Base-by-base conservation (phyloP, 768 basidiomycete species). In the Trametes meyenii region DNA sequence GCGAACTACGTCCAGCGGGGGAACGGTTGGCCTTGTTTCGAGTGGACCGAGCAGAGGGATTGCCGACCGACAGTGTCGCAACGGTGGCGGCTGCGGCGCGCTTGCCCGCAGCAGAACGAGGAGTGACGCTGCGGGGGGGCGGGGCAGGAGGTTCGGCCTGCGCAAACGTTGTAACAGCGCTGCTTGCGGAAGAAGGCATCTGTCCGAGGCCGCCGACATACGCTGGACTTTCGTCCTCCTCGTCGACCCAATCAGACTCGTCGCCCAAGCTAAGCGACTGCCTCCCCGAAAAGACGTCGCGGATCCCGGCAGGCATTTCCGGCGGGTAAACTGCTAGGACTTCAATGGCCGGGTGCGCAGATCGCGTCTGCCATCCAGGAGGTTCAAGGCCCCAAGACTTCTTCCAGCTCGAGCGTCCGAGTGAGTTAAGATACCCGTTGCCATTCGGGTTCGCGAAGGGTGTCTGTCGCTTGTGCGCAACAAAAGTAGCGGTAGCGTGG, bases 301-400 rank as follows among this genome's bases (percentile, higher is more conserved):
- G 81, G 26, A 94, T 81, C 17, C 61, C 78, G 16, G 74, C 72
- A 0, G 76, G 65, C n/a, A 51, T 63, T 36, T 66, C 78, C 62
- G 52, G 66, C 75, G 24, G 87, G 82, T 83, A 88, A 48, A 92
- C 82, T n/a, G 84, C 82, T 13, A 92, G 78, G 10, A 92, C 89
- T 71, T 94, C 92, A 29, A 92, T 79, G 2, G 69, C 69, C 0
- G 92, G 89, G 68, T 87, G 87, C 13, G 85, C 77, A 6, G 83
- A 80, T 35, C 75, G 74, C n/a, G 77, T 80, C 52, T 90, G 87
- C 90, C 91, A 93, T 17, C 91, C 92, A 21, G 92, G 90, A 6
- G 92, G 92, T 67, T 94, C 90, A 29, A 87, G 75, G 0, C 92
- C 92, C 92, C 92, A 94, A 7, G 88, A 84, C 73, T 92, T 92